phyloP scores from a whole-genome alignment of 169 alveolate genomes.

The Cryptosporidium bovis region DNA sequence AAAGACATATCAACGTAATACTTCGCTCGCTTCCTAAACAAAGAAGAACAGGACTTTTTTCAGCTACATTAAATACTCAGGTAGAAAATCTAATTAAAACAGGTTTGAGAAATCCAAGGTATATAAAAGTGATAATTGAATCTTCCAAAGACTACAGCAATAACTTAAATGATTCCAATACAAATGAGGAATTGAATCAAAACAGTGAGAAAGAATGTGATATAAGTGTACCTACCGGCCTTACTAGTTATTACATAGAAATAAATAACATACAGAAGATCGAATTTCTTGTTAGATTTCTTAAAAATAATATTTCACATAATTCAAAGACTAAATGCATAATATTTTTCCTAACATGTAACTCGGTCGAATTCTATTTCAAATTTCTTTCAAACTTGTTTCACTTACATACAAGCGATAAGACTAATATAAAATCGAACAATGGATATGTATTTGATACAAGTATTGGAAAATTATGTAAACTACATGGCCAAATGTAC shows the following conservation, averaged over 20 bases:
- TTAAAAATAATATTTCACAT: constrained; percentile 53
- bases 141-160: not conserved
- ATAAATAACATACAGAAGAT: constrained; percentile 9
- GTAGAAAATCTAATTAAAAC: constrained; percentile 86
- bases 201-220: constrained; percentile 5
- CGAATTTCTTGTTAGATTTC: constrained; percentile 75
- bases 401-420: not conserved
- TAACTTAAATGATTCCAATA: not conserved
- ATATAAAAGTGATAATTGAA: constrained; percentile 80
- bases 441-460: constrained; percentile 15
- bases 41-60: constrained; percentile 94
- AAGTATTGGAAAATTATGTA: constrained; percentile 72
- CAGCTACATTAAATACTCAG: constrained; percentile 92
- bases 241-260: constrained; percentile 68
- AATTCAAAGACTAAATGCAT: constrained; percentile 70
- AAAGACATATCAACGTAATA: constrained; percentile 84
- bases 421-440: not conserved
- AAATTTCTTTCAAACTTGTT: constrained; percentile 36
- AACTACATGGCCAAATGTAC: constrained; percentile 89
- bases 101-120: constrained; percentile 92
- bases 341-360: constrained; percentile 81
- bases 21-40: constrained; percentile 90
- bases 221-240: constrained; percentile 75
- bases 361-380: constrained; percentile 78
- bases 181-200: not conserved